Evolutionary conservation across 106 monocot genomes (phyloP).

Genomic region (Allium fistulosum): DNA sequence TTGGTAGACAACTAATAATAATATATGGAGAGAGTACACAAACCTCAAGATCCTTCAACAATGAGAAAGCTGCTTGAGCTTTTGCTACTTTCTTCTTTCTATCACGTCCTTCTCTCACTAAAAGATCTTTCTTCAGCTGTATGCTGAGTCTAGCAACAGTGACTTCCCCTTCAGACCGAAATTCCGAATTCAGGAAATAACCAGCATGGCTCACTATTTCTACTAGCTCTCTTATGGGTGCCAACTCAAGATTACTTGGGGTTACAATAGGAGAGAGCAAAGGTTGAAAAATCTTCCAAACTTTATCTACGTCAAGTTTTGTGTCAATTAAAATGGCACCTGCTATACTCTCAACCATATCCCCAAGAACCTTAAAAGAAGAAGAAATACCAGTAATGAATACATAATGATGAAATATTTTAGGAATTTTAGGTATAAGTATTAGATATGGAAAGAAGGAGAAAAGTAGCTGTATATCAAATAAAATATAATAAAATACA

Average conservation of each 20-base stretch:
- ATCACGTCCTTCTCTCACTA: slow-evolving; percentile 39
- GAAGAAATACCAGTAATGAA: no score
- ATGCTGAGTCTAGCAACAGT: slow-evolving; percentile 44
- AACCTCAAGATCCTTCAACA: slow-evolving; percentile 83
- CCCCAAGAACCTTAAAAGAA: slow-evolving; percentile 59
- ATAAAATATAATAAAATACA: no score
- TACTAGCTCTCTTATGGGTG: slow-evolving; percentile 55
- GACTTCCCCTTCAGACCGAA: slow-evolving; percentile 31
- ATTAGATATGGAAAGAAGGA: no score
- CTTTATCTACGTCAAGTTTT: slow-evolving; percentile 38
- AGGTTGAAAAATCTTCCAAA: slow-evolving; percentile 71
- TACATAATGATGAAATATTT: no score
- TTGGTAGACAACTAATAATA: no score
- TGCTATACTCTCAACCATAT: slow-evolving; percentile 90
- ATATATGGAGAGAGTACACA: not conserved
- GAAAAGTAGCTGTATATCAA: no score
- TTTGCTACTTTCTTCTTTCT: slow-evolving; percentile 60
- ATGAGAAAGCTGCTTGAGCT: slow-evolving; percentile 59
- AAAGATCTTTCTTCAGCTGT: slow-evolving; percentile 51
- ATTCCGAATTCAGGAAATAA: slow-evolving; percentile 47
- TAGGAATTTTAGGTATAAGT: no score
- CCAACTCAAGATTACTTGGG: slow-evolving; percentile 68
- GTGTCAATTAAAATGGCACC: slow-evolving; percentile 82
- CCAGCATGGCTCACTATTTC: slow-evolving; percentile 63
- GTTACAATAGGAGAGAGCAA: slow-evolving; percentile 87